phyloP scores from a whole-genome alignment of 257 asterid genomes.

The Verbascum thapsus region DNA sequence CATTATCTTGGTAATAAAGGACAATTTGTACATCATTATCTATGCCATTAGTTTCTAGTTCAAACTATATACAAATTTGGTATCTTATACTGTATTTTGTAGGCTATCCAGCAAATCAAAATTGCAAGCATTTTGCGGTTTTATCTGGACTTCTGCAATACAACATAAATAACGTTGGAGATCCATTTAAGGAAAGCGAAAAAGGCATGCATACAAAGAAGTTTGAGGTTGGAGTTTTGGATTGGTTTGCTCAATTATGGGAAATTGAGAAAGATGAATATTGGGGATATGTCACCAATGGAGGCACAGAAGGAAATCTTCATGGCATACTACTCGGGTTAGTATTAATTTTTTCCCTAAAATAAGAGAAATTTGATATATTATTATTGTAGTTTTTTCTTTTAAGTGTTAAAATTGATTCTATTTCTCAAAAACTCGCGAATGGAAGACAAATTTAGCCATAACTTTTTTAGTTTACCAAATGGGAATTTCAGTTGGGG shows the following conservation, averaged over 20 bases:
- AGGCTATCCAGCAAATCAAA: conserved; percentile 19
- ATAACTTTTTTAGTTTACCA: background rate
- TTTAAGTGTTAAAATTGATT: no score
- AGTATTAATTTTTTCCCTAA: conserved; percentile 28
- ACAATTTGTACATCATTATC: background rate
- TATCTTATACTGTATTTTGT: background rate
- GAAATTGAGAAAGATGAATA: conserved; percentile 57
- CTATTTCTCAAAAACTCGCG: background rate
- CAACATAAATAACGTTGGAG: conserved; percentile 59
- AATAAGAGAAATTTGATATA: no score
- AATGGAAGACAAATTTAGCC: background rate
- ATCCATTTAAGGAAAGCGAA: conserved; percentile 60
- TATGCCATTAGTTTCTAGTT: background rate
- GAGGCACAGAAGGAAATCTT: conserved; percentile 73
- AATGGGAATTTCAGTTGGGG: no score
- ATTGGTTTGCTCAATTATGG: conserved; percentile 66
- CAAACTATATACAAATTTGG: no score
- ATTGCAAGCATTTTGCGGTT: conserved; percentile 6
- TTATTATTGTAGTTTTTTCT: no score
- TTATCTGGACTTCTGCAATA: conserved; percentile 45
- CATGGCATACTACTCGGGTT: conserved; percentile 63
- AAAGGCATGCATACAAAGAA: conserved; percentile 59
- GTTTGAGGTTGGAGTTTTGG: conserved; percentile 64
- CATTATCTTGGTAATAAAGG: conserved; percentile 14
- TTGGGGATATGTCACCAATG: conserved; percentile 68